A percentile compares a stretch with the other conserved stretches of the same genome.
Conservation (phyloP, 129 eudicot species). For the Escallonia herrerae region DNA sequence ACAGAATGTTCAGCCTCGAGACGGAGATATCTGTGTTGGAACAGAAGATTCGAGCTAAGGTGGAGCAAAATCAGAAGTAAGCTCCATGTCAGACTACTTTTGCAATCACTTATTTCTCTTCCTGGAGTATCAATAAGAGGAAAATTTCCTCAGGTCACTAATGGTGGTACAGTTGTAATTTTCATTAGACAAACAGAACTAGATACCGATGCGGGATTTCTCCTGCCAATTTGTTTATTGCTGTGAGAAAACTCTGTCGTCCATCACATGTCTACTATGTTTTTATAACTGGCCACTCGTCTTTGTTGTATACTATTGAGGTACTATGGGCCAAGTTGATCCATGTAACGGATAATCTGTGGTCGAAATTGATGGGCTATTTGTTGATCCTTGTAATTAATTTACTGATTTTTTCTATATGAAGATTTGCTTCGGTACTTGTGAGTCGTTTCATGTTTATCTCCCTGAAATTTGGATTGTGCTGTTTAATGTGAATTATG, state of each 20-base stretch:
- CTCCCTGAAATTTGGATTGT: neutral
- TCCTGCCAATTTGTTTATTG: constrained; percentile 1
- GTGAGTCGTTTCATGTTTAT: neutral
- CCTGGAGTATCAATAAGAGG: constrained; percentile 35
- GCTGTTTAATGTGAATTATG: neutral
- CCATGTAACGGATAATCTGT: constrained; percentile 10
- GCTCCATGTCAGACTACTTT: constrained; percentile 2
- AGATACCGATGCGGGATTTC: constrained; percentile 1
- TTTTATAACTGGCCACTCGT: neutral
- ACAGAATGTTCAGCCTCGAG: constrained; percentile 77
- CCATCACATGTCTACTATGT: neutral
- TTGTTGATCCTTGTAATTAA: constrained; percentile 19
- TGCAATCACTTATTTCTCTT: constrained; percentile 8
- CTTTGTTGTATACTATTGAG: constrained; percentile 15
- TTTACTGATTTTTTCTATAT: constrained; percentile 1
- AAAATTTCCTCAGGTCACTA: constrained; percentile 15
- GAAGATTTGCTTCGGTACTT: neutral
- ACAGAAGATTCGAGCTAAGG: constrained; percentile 84
- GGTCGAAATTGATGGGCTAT: neutral
- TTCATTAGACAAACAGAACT: constrained; percentile 8
- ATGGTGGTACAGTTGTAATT: constrained; percentile 7
- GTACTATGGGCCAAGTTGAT: constrained; percentile 16
- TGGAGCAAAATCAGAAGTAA: constrained; percentile 64
- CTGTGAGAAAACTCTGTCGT: neutral
- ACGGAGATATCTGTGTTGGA: constrained; percentile 73